phyloP scores from a whole-genome alignment of 208 protist species.

The Leishmania mexicana region DNA sequence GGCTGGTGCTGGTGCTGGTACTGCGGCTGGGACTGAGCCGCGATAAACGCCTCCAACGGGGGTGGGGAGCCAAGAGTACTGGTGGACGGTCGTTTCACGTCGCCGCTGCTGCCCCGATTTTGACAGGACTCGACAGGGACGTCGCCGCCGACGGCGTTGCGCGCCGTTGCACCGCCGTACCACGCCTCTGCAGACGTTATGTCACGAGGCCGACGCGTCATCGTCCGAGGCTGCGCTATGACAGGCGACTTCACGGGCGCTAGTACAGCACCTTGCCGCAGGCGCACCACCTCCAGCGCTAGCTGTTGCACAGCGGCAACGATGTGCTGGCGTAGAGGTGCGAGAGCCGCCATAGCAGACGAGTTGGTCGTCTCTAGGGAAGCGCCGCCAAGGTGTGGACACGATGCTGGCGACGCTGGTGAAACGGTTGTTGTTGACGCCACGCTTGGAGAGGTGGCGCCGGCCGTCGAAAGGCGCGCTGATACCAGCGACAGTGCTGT shows the following conservation, averaged over 20 bases:
- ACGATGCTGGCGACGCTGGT: background rate
- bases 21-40: background rate
- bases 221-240: background rate
- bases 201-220: background rate
- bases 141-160: background rate
- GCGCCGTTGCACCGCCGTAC: background rate
- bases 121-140: background rate
- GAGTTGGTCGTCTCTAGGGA: background rate
- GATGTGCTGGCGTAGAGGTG: conserved; percentile 22
- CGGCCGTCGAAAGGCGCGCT: background rate
- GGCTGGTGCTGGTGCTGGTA: background rate
- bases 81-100: background rate
- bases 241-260: background rate
- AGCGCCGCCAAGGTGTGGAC: background rate
- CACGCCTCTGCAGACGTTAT: background rate
- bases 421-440: background rate
- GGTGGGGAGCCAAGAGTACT: background rate
- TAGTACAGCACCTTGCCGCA: conserved; percentile 1
- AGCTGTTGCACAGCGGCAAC: conserved; percentile 20
- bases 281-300: conserved; percentile 18
- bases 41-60: background rate
- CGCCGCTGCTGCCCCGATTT: background rate
- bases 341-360: conserved; percentile 8
- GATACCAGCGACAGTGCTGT: conserved; percentile 7
- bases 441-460: background rate